Conservation (phyloP, 1,284 basidiomycete species). For the Papiliotrema fonsecae region DNA sequence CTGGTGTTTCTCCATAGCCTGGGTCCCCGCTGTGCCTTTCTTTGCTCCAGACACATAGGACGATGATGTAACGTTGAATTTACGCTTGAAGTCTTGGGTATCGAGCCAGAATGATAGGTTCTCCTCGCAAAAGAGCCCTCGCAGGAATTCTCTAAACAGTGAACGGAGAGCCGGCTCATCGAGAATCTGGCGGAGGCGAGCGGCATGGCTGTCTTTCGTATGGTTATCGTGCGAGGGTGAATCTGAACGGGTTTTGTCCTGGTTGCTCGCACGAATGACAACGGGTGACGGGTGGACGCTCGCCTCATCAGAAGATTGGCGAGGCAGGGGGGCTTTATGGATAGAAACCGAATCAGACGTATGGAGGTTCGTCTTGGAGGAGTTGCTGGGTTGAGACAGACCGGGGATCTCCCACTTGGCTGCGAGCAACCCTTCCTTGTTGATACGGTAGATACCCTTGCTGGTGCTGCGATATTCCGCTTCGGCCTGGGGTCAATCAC, state of each 20-base stretch:
- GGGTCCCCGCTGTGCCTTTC: slow-evolving; percentile 49
- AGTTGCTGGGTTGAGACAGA: neutral
- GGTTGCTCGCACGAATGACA: neutral
- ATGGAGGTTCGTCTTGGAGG: slow-evolving; percentile 20
- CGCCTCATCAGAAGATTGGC: slow-evolving; percentile 11
- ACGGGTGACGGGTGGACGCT: neutral
- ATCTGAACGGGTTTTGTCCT: slow-evolving; percentile 6
- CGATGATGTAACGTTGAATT: slow-evolving; percentile 91
- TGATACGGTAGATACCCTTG: slow-evolving; percentile 89
- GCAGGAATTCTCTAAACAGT: slow-evolving; percentile 90
- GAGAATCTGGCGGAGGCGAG: slow-evolving; percentile 84
- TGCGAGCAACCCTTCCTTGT: slow-evolving; percentile 77
- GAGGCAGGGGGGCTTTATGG: neutral
- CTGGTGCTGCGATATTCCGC: slow-evolving; percentile 94
- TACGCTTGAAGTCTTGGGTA: slow-evolving; percentile 92
- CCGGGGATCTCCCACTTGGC: slow-evolving; percentile 67
- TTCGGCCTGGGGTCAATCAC: slow-evolving; percentile 42
- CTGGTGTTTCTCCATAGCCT: slow-evolving; percentile 95
- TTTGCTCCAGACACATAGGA: too few relatives aligned
- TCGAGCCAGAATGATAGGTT: slow-evolving; percentile 97
- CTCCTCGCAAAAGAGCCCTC: slow-evolving; percentile 95
- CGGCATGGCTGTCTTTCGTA: slow-evolving; percentile 79
- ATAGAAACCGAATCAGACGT: slow-evolving; percentile 6
- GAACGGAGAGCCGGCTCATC: slow-evolving; percentile 85
- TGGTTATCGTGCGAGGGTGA: slow-evolving; percentile 9